phyloP scores from a whole-genome alignment of 2,329 filamentous ascomycete species.

The Rhinocladiella mackenziei region DNA sequence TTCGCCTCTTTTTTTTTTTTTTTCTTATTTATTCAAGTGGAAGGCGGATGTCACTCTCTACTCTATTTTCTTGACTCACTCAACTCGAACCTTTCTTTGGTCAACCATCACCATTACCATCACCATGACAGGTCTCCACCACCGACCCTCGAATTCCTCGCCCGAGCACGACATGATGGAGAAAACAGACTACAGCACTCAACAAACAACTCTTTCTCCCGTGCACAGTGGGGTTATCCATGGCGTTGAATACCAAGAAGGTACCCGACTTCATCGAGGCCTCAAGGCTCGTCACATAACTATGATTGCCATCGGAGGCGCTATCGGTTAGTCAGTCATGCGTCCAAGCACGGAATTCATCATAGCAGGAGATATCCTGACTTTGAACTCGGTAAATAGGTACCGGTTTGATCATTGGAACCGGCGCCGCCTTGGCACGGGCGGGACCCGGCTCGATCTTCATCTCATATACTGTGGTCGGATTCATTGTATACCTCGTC shows the following conservation, averaged over 20 bases:
- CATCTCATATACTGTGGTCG: conserved; percentile 44
- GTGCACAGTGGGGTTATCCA: conserved; percentile 3
- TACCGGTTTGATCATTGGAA: conserved; percentile 57
- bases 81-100: not conserved
- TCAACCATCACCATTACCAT: not conserved
- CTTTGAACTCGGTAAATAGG: conserved; percentile 1
- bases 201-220: conserved; percentile 6
- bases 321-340: conserved; percentile 35
- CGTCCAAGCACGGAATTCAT: no score
- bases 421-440: conserved; percentile 60
- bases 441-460: conserved; percentile 43
- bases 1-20: not conserved
- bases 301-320: conserved; percentile 45
- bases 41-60: not conserved
- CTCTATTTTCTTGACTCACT: not conserved
- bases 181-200: not conserved
- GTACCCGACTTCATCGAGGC: conserved; percentile 37
- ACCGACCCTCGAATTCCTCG: conserved; percentile 10
- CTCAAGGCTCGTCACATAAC: conserved; percentile 41
- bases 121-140: conserved; percentile 5
- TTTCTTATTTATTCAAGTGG: not conserved
- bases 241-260: conserved; percentile 9
- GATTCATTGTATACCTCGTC: conserved; percentile 67
- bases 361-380: not conserved
- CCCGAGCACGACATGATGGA: conserved; percentile 9